Conservation (phyloP, 768 basidiomycete species). For the Leccinum boreale region DNA sequence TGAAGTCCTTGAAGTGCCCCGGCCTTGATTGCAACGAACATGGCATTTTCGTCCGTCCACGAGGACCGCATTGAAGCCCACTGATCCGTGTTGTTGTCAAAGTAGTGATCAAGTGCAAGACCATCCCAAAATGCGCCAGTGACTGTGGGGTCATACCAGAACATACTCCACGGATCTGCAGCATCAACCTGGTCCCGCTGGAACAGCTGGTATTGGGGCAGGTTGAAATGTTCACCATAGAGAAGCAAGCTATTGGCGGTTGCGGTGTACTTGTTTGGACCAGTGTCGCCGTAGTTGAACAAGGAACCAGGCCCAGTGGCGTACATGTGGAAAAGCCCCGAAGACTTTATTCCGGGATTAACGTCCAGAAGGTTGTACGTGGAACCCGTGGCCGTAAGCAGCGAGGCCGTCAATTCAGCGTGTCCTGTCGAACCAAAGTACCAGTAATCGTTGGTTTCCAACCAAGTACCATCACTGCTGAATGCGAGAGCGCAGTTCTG, state of each 20-base stretch:
- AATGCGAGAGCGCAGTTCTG: constrained; percentile 67
- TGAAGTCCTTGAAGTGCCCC: constrained; percentile 80
- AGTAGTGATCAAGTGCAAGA: constrained; percentile 77
- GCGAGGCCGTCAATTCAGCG: constrained; percentile 83
- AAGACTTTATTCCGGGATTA: constrained; percentile 70
- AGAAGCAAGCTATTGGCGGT: constrained; percentile 89
- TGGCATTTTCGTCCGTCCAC: constrained; percentile 84
- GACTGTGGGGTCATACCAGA: constrained; percentile 89
- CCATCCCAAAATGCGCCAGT: constrained; percentile 92
- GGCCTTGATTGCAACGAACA: constrained; percentile 88
- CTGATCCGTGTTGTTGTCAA: constrained; percentile 65
- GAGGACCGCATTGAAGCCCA: constrained; percentile 92
- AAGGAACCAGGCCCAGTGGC: constrained; percentile 78
- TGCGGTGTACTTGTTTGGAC: constrained; percentile 90
- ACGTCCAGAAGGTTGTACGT: constrained; percentile 65
- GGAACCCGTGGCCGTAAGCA: constrained; percentile 83
- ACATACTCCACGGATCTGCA: constrained; percentile 82
- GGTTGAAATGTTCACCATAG: constrained; percentile 65
- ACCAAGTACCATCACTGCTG: constrained; percentile 81
- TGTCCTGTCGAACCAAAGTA: constrained; percentile 91
- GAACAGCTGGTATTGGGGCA: constrained; percentile 77
- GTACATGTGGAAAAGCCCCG: constrained; percentile 90
- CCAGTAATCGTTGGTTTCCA: constrained; percentile 94
- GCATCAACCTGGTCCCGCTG: constrained; percentile 89
- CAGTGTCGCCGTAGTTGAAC: constrained; percentile 63